A percentile compares a stretch with the other conserved stretches of the same genome.
Conservation (phyloP, 306 rosid genomes). For the Cajanus cajan region DNA sequence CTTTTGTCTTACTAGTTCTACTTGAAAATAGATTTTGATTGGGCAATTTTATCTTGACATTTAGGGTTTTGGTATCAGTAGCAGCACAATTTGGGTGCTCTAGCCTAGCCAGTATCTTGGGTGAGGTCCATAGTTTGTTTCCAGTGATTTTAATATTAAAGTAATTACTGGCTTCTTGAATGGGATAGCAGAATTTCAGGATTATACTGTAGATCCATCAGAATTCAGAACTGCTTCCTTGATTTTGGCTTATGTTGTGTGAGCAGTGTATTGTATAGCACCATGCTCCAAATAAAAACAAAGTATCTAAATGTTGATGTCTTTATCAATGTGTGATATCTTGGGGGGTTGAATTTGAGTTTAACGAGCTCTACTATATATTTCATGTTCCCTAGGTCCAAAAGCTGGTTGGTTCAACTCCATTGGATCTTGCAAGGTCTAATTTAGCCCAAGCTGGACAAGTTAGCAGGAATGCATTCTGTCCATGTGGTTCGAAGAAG, state of each 20-base stretch:
- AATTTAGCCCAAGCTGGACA: constrained; percentile 86
- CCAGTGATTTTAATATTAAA: not conserved
- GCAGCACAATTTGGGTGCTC: not conserved
- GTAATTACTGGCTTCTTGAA: not conserved
- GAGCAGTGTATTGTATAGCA: not conserved
- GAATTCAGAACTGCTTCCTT: not conserved
- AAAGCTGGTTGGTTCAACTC: constrained; percentile 77
- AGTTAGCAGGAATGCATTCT: constrained; percentile 79
- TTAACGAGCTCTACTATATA: constrained; percentile 7
- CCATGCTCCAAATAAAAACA: not conserved
- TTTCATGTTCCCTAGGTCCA: constrained; percentile 59
- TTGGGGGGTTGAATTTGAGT: constrained; percentile 20
- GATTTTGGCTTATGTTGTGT: not conserved
- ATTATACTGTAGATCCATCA: not conserved
- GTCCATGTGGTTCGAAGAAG: constrained; percentile 98
- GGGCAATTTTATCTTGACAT: not conserved
- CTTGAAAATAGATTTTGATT: not conserved
- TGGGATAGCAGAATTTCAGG: not conserved
- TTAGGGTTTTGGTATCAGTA: not conserved
- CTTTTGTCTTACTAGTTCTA: not conserved
- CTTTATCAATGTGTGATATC: not conserved
- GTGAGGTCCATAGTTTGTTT: not conserved
- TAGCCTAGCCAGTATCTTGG: not conserved
- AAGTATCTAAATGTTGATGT: not conserved
- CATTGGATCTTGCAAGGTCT: constrained; percentile 75